Conservation (phyloP, 805 yeast species). For the Clavispora fructus region DNA sequence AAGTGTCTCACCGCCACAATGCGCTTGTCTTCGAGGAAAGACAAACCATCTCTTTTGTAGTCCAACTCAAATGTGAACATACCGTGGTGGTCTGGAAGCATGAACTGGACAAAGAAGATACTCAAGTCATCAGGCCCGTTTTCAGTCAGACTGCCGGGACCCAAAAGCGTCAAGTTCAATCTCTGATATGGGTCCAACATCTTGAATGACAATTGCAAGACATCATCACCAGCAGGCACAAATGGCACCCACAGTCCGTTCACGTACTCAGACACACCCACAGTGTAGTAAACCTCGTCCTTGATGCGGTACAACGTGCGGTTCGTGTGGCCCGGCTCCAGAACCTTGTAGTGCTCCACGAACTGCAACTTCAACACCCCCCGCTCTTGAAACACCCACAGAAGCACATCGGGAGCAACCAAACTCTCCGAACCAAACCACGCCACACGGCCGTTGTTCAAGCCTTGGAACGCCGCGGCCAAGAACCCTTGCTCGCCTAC, state of each 20-base stretch:
- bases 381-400: constrained; percentile 72
- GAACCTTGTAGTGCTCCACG: constrained; percentile 51
- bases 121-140: constrained; percentile 43
- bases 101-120: constrained; percentile 51
- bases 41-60: constrained; percentile 72
- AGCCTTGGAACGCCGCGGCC: constrained; percentile 73
- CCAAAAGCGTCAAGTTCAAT: constrained; percentile 48
- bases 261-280: constrained; percentile 42
- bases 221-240: constrained; percentile 31
- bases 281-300: constrained; percentile 57
- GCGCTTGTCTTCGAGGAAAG: constrained; percentile 58
- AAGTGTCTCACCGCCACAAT: constrained; percentile 86
- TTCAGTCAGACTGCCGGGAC: constrained; percentile 28
- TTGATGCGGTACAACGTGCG: constrained; percentile 60
- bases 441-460: constrained; percentile 67
- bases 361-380: constrained; percentile 54
- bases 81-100: constrained; percentile 93
- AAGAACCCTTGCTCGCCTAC: constrained; percentile 74
- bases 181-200: constrained; percentile 96
- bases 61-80: constrained; percentile 81
- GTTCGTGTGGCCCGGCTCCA: constrained; percentile 32
- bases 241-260: constrained; percentile 68
- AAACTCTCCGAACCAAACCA: constrained; percentile 76
- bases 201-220: constrained; percentile 75
- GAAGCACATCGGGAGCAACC: constrained; percentile 31